These are phyloP conservation scores for Saccharomyces uvarum DNA, from an alignment of 1,139 yeast species.

Conservation along the genomic window DNA sequence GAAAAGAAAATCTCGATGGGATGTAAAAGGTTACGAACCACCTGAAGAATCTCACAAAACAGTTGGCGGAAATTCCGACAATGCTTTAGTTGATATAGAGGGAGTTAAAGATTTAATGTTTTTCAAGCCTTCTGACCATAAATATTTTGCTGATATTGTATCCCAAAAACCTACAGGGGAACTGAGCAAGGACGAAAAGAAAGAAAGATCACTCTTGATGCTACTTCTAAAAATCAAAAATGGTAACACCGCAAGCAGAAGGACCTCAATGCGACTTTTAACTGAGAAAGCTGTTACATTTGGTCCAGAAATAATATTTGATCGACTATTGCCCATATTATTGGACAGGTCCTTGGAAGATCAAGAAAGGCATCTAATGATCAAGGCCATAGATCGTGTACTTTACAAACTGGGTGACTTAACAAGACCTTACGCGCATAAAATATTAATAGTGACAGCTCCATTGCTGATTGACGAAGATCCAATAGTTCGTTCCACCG, in stretches of 20 bases:
- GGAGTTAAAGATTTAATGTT: conserved; percentile 57
- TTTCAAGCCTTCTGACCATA: conserved; percentile 65
- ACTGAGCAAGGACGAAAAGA: conserved; percentile 45
- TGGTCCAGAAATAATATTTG: conserved; percentile 66
- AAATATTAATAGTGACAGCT: conserved; percentile 63
- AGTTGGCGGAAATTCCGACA: conserved; percentile 26
- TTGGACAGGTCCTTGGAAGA: conserved; percentile 69
- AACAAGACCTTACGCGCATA: conserved; percentile 67
- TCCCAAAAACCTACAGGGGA: conserved; percentile 34
- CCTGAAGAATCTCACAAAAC: conserved; percentile 31
- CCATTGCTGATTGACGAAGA: conserved; percentile 82
- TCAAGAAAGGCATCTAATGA: conserved; percentile 74
- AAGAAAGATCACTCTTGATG: conserved; percentile 56
- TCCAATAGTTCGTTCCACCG: conserved; percentile 61
- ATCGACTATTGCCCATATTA: conserved; percentile 63
- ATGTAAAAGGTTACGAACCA: conserved; percentile 30
- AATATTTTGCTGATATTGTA: conserved; percentile 60
- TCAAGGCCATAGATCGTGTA: conserved; percentile 67
- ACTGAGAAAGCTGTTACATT: conserved; percentile 56
- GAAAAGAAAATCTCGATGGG: conserved; percentile 32
- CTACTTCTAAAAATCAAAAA: conserved; percentile 66
- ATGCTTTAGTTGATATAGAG: conserved; percentile 50
- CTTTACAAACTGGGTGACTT: conserved; percentile 56
- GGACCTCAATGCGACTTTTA: conserved; percentile 60
- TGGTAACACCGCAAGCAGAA: conserved; percentile 62